A percentile compares a stretch with the other conserved stretches of the same genome.
phyloP scores from a whole-genome alignment of 192 early-diverging fungal genomes.

The Podila minutissima region DNA sequence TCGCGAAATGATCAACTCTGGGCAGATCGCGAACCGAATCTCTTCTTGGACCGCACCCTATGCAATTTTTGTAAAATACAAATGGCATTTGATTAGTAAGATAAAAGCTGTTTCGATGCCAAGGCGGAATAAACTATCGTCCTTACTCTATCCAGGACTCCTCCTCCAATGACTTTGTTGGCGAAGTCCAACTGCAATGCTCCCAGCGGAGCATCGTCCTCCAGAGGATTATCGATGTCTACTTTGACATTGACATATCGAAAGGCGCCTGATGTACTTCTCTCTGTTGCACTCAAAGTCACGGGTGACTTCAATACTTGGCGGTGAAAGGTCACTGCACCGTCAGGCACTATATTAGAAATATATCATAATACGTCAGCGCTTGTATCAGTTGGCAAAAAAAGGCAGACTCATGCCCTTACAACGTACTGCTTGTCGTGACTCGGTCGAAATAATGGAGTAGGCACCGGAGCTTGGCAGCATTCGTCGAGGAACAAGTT shows the following conservation, averaged over 20 bases:
- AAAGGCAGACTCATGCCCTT: neutral
- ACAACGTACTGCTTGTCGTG: conserved; percentile 15
- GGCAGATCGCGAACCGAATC: conserved; percentile 41
- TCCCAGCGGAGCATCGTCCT: conserved; percentile 33
- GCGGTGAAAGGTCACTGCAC: conserved; percentile 34
- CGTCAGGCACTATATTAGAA: conserved; percentile 27
- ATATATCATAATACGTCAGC: neutral
- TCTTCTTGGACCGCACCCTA: conserved; percentile 50
- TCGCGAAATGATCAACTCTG: conserved; percentile 43
- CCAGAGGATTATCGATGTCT: conserved; percentile 28
- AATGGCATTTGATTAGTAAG: neutral
- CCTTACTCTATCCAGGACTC: conserved; percentile 29
- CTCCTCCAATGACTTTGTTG: conserved; percentile 46
- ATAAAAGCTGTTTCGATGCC: neutral
- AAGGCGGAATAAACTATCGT: neutral
- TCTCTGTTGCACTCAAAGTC: conserved; percentile 1
- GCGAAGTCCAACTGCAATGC: conserved; percentile 43
- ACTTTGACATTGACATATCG: conserved; percentile 14
- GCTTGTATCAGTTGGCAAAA: neutral
- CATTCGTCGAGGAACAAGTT: conserved; percentile 20
- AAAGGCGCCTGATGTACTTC: conserved; percentile 7
- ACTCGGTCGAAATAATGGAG: conserved; percentile 49
- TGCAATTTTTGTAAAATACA: neutral
- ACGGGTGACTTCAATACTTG: conserved; percentile 25
- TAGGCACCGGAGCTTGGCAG: conserved; percentile 46